Conservation (phyloP, 768 basidiomycete genomes). For the Lactifluus piperatus region DNA sequence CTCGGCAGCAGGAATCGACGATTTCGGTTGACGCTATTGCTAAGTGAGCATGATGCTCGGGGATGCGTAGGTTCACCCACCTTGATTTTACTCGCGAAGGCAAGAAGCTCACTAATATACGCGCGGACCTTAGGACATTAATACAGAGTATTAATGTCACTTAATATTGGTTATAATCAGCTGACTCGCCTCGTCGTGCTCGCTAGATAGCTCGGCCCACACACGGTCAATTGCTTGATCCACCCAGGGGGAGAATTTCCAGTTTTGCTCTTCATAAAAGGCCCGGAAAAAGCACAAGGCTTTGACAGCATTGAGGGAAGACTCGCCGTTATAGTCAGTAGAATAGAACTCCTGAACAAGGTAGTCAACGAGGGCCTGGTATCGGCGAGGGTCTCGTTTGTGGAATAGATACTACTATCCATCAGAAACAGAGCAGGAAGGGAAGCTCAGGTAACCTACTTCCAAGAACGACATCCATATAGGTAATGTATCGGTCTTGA, state of each 20-base stretch:
- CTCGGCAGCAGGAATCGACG: slow-evolving; percentile 51
- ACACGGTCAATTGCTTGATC: slow-evolving; percentile 56
- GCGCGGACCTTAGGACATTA: slow-evolving; percentile 47
- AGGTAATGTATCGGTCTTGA: slow-evolving; percentile 73
- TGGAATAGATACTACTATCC: slow-evolving; percentile 58
- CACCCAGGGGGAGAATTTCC: slow-evolving; percentile 77
- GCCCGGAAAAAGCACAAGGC: slow-evolving; percentile 58
- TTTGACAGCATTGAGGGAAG: slow-evolving; percentile 74
- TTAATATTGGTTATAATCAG: slow-evolving; percentile 4
- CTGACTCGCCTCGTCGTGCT: slow-evolving; percentile 65
- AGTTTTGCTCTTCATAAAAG: slow-evolving; percentile 64
- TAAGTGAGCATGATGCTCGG: slow-evolving; percentile 1
- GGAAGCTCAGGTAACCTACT: slow-evolving; percentile 31
- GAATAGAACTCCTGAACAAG: slow-evolving; percentile 52
- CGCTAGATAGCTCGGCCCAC: slow-evolving; percentile 63
- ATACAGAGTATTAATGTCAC: not conserved
- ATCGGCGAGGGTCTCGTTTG: slow-evolving; percentile 73
- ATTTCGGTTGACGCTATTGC: slow-evolving; percentile 52
- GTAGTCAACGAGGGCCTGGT: slow-evolving; percentile 72
- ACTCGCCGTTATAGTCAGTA: slow-evolving; percentile 73
- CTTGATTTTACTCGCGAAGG: slow-evolving; percentile 65
- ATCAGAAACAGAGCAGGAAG: not conserved
- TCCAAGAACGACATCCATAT: slow-evolving; percentile 78
- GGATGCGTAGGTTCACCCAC: slow-evolving; percentile 28
- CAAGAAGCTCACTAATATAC: slow-evolving; percentile 67